Base-by-base conservation (phyloP, 257 asterid species). In the Petunia axillaris region DNA sequence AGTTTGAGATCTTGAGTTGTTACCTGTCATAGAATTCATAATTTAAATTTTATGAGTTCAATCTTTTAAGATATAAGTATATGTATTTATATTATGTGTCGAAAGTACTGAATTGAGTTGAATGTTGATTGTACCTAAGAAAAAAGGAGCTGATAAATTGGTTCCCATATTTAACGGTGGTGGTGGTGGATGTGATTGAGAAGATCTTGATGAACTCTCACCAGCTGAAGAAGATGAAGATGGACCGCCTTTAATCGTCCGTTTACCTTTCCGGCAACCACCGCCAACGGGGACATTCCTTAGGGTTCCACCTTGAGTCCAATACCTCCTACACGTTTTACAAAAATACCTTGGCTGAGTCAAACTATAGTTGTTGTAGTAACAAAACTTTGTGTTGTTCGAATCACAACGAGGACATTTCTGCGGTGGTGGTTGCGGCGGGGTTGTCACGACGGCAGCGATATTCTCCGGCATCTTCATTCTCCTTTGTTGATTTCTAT, bases 291-390 rank as follows among this genome's bases (percentile, higher is more conserved):
- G 89, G 15, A 86, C 84, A 41, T 86, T 83, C 79, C 89, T 83
- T 57, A 86, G 80, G 82, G 85, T 76, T 66, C 89, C 89, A 1
- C 89, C 89, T 10, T 83, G 85, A 40, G 89, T 86, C 89, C 89
- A 86, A 57, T 86, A 81, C 85, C 89, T 83, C 58, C 84, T 60
- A 70, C 89, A 86, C 4, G 80, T 68, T 73, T 83, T 86, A 83
- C 89, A 86, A 44, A 81, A 74, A 62, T 86, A 86, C 39, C 89
- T 59, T 7, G 89, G 89, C 65, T 86, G 89, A 46, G 78, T 53
- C 7, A 86, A 83, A 53, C 84, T 83, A 65, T 86, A 83, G 48
- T 86, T 86, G 75, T 86, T 86, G 52, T 64, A 86, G 59, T 86
- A 86, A 65, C 89, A 86, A 53, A 86, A 86, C 64, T 86, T 83